Evolutionary conservation across 2,329 filamentous ascomycete genomes (phyloP).

Genomic region (Calycina marina): DNA sequence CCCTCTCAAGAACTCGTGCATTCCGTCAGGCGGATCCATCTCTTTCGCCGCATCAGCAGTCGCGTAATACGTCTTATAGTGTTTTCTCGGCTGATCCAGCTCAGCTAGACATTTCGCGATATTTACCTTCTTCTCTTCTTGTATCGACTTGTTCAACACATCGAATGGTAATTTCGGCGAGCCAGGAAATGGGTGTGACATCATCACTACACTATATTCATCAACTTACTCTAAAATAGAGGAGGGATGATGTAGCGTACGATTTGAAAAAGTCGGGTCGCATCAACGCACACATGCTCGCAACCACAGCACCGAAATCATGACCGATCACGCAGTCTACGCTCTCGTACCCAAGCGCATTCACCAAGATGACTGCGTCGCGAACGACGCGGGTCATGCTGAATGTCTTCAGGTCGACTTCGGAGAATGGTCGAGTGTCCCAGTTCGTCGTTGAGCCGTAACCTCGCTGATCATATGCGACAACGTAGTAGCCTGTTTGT

Average conservation of each 20-base stretch:
- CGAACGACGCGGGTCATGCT: constrained; percentile 42
- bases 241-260: constrained; percentile 6
- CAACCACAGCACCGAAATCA: constrained; percentile 49
- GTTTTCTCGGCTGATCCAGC: constrained; percentile 43
- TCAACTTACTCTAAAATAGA: no score
- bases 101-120: constrained; percentile 41
- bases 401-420: constrained; percentile 41
- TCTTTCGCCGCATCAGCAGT: constrained; percentile 30
- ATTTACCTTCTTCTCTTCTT: constrained; percentile 22
- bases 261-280: constrained; percentile 50
- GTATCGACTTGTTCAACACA: constrained; percentile 23
- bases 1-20: constrained; percentile 46
- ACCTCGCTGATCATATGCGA: constrained; percentile 53
- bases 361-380: constrained; percentile 45
- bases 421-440: constrained; percentile 33
- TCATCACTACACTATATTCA: constrained; percentile 32
- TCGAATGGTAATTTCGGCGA: constrained; percentile 34
- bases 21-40: constrained; percentile 32
- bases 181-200: constrained; percentile 50
- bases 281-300: constrained; percentile 43
- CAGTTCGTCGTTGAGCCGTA: constrained; percentile 52
- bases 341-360: constrained; percentile 42
- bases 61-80: constrained; percentile 56
- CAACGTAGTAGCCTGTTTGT: constrained; percentile 53
- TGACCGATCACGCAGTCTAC: constrained; percentile 49